phyloP scores from a whole-genome alignment of 1,139 yeast genomes.

The Yamadazyma blattariae region DNA sequence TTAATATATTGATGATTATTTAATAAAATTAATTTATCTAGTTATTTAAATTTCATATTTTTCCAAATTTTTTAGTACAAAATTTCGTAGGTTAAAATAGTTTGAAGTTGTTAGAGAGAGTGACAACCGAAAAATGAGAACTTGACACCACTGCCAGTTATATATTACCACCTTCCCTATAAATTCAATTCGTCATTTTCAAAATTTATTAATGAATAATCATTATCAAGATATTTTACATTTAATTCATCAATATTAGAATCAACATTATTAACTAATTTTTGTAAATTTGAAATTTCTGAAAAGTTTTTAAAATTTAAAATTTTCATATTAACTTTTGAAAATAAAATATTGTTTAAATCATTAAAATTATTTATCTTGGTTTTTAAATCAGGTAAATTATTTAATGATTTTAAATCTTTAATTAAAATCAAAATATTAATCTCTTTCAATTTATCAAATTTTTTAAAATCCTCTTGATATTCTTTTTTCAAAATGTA shows the following conservation, averaged over 20 bases:
- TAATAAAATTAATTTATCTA: no score
- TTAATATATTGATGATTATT: no score
- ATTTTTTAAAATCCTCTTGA: slow-evolving; percentile 10
- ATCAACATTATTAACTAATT: slow-evolving; percentile 30
- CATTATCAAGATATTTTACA: slow-evolving; percentile 29
- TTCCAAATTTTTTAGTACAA: no score
- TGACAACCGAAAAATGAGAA: no score
- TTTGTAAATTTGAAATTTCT: slow-evolving; percentile 30
- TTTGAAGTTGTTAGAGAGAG: no score
- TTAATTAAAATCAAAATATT: slow-evolving; percentile 29
- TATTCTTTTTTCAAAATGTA: slow-evolving; percentile 37
- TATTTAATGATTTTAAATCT: slow-evolving; percentile 18
- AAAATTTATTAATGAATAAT: slow-evolving; percentile 37
- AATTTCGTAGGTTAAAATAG: no score
- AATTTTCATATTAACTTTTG: slow-evolving; percentile 28
- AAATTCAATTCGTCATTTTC: slow-evolving; percentile 25
- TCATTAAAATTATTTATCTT: slow-evolving; percentile 22
- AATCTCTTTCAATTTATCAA: slow-evolving; percentile 21
- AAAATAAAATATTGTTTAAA: slow-evolving; percentile 18
- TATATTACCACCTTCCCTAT: no score
- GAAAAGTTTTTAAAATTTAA: slow-evolving; percentile 26
- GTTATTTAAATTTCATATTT: no score
- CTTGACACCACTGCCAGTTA: no score
- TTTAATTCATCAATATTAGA: slow-evolving; percentile 31
- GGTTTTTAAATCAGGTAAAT: slow-evolving; percentile 21